Evolutionary conservation across 768 basidiomycete genomes (phyloP).

Genomic region (Coprinopsis sp.): DNA sequence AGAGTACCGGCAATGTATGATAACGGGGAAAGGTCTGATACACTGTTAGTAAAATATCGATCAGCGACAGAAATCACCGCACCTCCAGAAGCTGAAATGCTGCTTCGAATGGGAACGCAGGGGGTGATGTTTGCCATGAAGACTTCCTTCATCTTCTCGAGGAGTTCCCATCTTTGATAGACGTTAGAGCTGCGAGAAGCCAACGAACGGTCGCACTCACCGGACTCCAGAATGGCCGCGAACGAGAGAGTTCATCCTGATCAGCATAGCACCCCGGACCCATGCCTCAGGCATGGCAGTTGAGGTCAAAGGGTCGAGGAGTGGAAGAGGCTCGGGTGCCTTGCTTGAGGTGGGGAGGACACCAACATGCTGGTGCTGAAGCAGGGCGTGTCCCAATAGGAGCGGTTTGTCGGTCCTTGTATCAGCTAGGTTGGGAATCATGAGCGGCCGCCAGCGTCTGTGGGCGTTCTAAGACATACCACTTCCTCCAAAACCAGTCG

Average conservation of each 20-base stretch:
- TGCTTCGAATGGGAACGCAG: conserved; percentile 75
- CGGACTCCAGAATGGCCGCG: conserved; percentile 80
- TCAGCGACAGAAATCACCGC: conserved; percentile 14
- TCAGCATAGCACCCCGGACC: conserved; percentile 78
- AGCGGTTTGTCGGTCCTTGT: conserved; percentile 65
- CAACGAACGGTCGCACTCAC: too few relatives aligned
- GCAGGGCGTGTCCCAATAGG: conserved; percentile 57
- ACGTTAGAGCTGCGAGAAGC: too few relatives aligned
- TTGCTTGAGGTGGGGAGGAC: conserved; percentile 54
- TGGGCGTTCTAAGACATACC: conserved; percentile 31
- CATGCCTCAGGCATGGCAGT: conserved; percentile 82
- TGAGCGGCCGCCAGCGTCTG: not conserved
- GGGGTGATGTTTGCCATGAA: conserved; percentile 62
- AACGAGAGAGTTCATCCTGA: conserved; percentile 79
- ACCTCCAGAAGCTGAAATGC: conserved; percentile 78
- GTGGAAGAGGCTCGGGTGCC: conserved; percentile 47
- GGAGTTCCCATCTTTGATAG: conserved; percentile 53
- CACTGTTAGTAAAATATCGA: conserved; percentile 1
- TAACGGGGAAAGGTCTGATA: conserved; percentile 44
- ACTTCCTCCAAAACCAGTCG: conserved; percentile 76
- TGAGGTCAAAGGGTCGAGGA: conserved; percentile 61
- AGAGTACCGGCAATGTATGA: conserved; percentile 68
- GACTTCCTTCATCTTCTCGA: conserved; percentile 64
- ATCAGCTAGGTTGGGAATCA: conserved; percentile 44
- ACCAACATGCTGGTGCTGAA: conserved; percentile 73